Conservation (phyloP, 2,329 filamentous ascomycete genomes). For the Fusarium clavum region DNA sequence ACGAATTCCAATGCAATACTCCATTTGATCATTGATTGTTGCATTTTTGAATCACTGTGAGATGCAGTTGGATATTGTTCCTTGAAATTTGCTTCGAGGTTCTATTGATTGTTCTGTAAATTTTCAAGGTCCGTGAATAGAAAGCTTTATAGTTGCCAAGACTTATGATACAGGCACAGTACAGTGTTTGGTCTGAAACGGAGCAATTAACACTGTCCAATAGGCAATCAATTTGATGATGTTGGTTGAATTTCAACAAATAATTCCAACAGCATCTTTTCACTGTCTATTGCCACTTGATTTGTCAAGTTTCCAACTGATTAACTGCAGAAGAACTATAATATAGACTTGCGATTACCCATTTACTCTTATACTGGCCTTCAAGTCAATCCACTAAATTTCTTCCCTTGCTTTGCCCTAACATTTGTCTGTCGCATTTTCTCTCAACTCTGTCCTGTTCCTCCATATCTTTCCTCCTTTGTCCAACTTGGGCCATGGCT, state of each 20-base stretch:
- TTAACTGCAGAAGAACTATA: neutral
- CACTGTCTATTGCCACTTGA: neutral
- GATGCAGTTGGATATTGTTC: neutral
- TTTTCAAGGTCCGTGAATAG: neutral
- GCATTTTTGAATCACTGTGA: neutral
- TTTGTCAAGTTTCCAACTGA: neutral
- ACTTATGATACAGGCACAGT: neutral
- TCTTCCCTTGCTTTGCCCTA: neutral
- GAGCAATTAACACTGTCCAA: constrained; percentile 28
- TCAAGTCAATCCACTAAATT: neutral
- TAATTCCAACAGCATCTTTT: constrained; percentile 20
- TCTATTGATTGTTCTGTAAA: neutral
- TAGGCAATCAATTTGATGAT: constrained; percentile 30
- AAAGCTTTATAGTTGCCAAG: neutral
- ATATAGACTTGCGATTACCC: neutral
- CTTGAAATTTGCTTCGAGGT: neutral
- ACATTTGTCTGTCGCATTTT: constrained; percentile 1
- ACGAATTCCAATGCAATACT: neutral
- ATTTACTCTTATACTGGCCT: neutral
- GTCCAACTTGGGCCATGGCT: constrained; percentile 43
- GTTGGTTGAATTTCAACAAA: constrained; percentile 22
- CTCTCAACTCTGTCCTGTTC: neutral
- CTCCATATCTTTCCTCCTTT: constrained; percentile 5
- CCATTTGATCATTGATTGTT: neutral
- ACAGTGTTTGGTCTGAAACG: constrained; percentile 26